These are phyloP conservation scores for Aspergillus leporis DNA, from an alignment of 495 filamentous ascomycete species.

Conservation along the genomic window DNA sequence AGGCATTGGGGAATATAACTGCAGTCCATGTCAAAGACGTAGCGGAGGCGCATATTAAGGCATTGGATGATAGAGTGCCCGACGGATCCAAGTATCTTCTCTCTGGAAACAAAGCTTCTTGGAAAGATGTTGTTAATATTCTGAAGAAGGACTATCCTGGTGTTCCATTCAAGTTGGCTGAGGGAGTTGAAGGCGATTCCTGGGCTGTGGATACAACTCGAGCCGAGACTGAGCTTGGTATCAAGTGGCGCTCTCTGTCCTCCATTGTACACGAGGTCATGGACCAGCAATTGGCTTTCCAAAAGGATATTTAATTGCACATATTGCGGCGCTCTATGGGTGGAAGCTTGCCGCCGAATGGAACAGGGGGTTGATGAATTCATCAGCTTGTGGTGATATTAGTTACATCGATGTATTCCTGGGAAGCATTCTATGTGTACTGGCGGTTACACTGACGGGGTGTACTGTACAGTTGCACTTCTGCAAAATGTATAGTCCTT, in stretches of 20 bases:
- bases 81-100: conserved; percentile 33
- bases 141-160: conserved; percentile 33
- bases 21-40: conserved; percentile 44
- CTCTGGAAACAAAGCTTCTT: conserved; percentile 20
- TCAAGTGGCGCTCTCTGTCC: conserved; percentile 33
- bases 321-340: too few species aligned
- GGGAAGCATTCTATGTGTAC: too few species aligned
- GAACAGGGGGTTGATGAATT: too few species aligned
- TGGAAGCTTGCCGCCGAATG: too few species aligned
- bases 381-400: too few species aligned
- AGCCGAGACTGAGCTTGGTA: conserved; percentile 42
- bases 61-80: conserved; percentile 23
- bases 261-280: conserved; percentile 36
- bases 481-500: too few species aligned
- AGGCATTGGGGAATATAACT: conserved; percentile 7
- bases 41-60: conserved; percentile 34
- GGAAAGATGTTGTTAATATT: conserved; percentile 30
- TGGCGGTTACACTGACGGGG: too few species aligned
- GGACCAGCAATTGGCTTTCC: conserved; percentile 25
- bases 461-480: too few species aligned
- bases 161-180: conserved; percentile 23
- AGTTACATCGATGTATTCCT: too few species aligned
- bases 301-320: too few species aligned
- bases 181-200: conserved; percentile 24
- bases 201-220: conserved; percentile 58